Percentiles rank a stretch among this genome's conserved stretches.
Evolutionary conservation across 164 flowering plant species (phyloP).

Genomic region (Vitis rupestris): DNA sequence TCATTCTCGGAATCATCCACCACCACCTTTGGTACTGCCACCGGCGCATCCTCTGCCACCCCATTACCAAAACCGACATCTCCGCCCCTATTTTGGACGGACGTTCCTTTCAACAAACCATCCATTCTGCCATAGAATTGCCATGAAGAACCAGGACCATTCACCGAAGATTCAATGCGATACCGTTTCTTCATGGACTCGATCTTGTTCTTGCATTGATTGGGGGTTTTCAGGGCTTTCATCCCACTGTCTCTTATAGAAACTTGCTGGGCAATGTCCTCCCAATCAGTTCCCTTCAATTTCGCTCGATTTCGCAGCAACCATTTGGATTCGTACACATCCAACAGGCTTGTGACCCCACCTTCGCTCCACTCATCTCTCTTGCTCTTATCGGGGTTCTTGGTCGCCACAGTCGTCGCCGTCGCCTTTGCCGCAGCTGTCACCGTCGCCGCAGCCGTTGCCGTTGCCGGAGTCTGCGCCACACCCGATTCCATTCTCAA

Average conservation of each 20-base stretch:
- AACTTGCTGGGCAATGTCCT: slow-evolving; percentile 26
- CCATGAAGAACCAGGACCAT: slow-evolving; percentile 17
- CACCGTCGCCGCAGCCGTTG: neutral
- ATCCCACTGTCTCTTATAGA: slow-evolving; percentile 11
- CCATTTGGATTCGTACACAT: slow-evolving; percentile 27
- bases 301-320: slow-evolving; percentile 25
- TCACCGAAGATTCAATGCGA: slow-evolving; percentile 13
- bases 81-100: slow-evolving; percentile 6
- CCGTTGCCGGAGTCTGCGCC: neutral
- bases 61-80: slow-evolving; percentile 8
- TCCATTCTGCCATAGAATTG: slow-evolving; percentile 23
- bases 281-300: slow-evolving; percentile 29
- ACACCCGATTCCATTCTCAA: slow-evolving; percentile 3
- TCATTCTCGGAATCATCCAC: slow-evolving; percentile 15
- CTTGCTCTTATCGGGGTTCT: slow-evolving; percentile 21
- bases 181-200: slow-evolving; percentile 32
- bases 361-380: slow-evolving; percentile 33
- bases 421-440: neutral
- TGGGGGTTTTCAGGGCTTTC: slow-evolving; percentile 18
- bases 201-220: slow-evolving; percentile 30
- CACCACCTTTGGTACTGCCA: slow-evolving; percentile 7
- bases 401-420: neutral
- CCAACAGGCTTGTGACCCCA: slow-evolving; percentile 19
- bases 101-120: slow-evolving; percentile 17
- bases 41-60: neutral